Base-by-base conservation (phyloP, 2,329 filamentous ascomycete species). In the Aspergillus phoenicis region DNA sequence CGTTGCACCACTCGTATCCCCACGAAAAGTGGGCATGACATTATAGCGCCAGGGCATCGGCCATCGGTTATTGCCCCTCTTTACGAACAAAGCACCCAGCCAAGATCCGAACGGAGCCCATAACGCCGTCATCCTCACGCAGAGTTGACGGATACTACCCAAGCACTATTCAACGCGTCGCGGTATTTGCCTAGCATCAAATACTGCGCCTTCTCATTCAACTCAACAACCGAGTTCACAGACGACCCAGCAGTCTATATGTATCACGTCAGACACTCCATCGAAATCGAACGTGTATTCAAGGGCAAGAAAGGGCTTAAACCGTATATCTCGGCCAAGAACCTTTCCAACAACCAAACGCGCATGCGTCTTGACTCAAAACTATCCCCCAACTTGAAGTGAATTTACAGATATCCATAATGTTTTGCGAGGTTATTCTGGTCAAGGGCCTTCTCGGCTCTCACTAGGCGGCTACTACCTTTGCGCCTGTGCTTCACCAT, bases 401-500 rank as follows among this genome's bases (percentile, higher is more conserved):
- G 60, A 66, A 62, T 28, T n/a, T 13, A 47, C 43, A n/a, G 8
- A 56, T 57, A 22, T 54, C 28, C 47, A 66, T 59, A 13, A 75
- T 76, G 73, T 69, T 62, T 65, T 64, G 51, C 41, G 60, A 67
- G 17, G 53, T 58, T 57, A 60, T 65, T 64, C 55, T 64, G 62
- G 60, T 65, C 64, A 65, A 69, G 69, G 67, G 55, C 66, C 66
- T 68, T 62, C 60, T 69, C 65, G 65, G 66, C 68, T 66, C 63
- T 61, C 69, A 67, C 65, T 74, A 71, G 66, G 61, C 60, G 68
- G 63, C 67, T 63, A 63, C 62, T 58, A 58, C 58, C 62, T 69
- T 60, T 56, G 59, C 64, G 57, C 63, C 61, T 66, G 62, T 63
- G 53, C 64, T 71, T 69, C 70, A 69, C 58, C 64, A 76, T 76